These are phyloP conservation scores for Ogataea pilisensis DNA, from an alignment of 805 yeast genomes.

Conservation along the genomic window DNA sequence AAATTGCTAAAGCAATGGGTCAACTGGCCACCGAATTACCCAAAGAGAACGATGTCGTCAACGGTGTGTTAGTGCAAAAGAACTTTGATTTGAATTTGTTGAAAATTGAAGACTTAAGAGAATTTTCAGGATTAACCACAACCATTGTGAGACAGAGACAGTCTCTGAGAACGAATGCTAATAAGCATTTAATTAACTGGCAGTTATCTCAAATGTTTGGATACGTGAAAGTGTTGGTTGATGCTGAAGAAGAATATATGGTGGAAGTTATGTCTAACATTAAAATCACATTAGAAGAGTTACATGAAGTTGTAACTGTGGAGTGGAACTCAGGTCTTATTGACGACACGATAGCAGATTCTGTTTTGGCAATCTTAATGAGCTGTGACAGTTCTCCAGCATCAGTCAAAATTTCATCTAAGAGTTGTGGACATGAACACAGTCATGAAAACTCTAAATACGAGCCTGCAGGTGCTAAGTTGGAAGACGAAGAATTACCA, in stretches of 20 bases:
- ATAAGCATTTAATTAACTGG: constrained; percentile 76
- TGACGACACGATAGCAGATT: constrained; percentile 92
- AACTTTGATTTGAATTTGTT: constrained; percentile 84
- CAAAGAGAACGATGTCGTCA: constrained; percentile 40
- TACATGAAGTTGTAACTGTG: constrained; percentile 51
- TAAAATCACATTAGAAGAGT: constrained; percentile 42
- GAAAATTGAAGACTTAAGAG: constrained; percentile 83
- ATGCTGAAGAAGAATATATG: constrained; percentile 46
- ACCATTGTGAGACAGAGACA: constrained; percentile 83
- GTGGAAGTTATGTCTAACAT: constrained; percentile 64
- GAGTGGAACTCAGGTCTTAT: constrained; percentile 90
- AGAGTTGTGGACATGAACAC: constrained; percentile 37
- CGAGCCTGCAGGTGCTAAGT: neutral
- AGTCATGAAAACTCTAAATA: constrained; percentile 12
- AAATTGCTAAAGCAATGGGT: constrained; percentile 71
- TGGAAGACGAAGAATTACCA: neutral
- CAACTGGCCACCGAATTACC: constrained; percentile 44
- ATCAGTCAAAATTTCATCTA: constrained; percentile 81
- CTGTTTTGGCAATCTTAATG: constrained; percentile 82
- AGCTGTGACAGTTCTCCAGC: constrained; percentile 95
- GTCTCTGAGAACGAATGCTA: constrained; percentile 72
- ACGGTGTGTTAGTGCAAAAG: constrained; percentile 87
- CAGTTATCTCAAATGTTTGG: constrained; percentile 97
- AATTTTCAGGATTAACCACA: constrained; percentile 81
- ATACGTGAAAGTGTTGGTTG: constrained; percentile 57